Evolutionary conservation across 306 rosid genomes (phyloP), one percentile per base, ranked within the genome.

Genomic region (Cucurbita maxima): DNA sequence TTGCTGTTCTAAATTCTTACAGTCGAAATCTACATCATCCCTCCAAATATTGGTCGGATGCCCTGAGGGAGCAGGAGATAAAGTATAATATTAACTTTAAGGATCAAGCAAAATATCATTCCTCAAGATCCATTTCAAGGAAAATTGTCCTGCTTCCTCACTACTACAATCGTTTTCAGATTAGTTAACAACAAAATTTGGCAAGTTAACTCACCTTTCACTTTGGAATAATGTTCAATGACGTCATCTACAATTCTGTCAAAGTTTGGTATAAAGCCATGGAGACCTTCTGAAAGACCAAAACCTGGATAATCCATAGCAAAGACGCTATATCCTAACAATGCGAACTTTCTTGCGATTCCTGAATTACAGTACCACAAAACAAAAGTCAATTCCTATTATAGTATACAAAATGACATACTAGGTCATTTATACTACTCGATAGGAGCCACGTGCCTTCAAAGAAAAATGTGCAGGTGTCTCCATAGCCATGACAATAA

Each of bases 231-330:
- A 43, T 84, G 92, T 84, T 91, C 99, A 60, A 89, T 85, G 78
- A 84, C 96, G 81, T 84, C 88, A 76, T 89, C 91, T 62, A 90
- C 96, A 57, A 90, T 89, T 64, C 22, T 44, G 78, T 94, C 84
- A 48, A 94, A 94, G 84, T 88, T 84, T 12, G 86, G 83, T 80
- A 94, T 82, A 81, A 79, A 81, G 80, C 91, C 45, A 79, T 94
- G 99, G 36, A 94, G 97, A 74, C 99, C 99, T 80, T 87, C 92
- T 45, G 99, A 94, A 77, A 94, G 97, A 68, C 99, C 99, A 61
- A 94, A 87, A 56, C 99, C 99, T 0, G 97, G 97, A 80, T 86
- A 94, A 79, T 94, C 99, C 96, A 94, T 91, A 48, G 99, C 90
- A 53, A 91, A 87, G 83, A 91, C 99, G 41, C 87, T 91, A 77